Conservation (phyloP, 805 yeast genomes). For the Hanseniaspora lindneri region DNA sequence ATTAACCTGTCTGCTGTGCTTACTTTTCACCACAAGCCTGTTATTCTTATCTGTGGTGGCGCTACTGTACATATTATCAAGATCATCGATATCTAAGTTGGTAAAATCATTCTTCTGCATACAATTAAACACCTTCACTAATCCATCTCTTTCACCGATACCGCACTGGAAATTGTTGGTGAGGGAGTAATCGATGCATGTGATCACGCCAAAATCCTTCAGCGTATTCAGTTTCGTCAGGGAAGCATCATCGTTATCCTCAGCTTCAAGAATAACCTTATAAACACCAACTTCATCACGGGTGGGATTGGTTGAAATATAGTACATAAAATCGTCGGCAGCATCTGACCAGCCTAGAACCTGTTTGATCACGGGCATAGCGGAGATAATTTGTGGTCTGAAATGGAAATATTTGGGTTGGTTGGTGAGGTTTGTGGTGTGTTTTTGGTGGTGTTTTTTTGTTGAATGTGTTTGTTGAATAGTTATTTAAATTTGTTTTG, state of each 20-base stretch:
- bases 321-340: conserved; percentile 26
- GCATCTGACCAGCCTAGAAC: conserved; percentile 18
- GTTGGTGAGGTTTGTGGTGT: too few relatives aligned
- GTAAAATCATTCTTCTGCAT: conserved; percentile 19
- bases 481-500: too few relatives aligned
- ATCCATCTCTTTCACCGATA: conserved; percentile 66
- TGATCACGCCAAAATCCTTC: conserved; percentile 56
- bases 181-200: conserved; percentile 53
- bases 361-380: conserved; percentile 22
- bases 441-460: too few relatives aligned
- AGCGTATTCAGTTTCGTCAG: conserved; percentile 41
- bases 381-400: background rate
- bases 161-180: conserved; percentile 48
- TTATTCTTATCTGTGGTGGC: conserved; percentile 7
- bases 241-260: conserved; percentile 42
- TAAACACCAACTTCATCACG: conserved; percentile 69
- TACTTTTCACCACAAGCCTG: conserved; percentile 39
- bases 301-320: conserved; percentile 57
- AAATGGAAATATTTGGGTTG: too few relatives aligned
- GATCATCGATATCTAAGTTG: conserved; percentile 7
- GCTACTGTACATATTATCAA: conserved; percentile 2
- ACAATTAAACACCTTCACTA: conserved; percentile 51
- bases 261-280: conserved; percentile 37
- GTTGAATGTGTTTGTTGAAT: too few relatives aligned
- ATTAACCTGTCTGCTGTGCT: conserved; percentile 64